A percentile compares a stretch with the other conserved stretches of the same genome.
Conservation (phyloP, 192 early-diverging fungal genomes). For the Linnemannia exigua region DNA sequence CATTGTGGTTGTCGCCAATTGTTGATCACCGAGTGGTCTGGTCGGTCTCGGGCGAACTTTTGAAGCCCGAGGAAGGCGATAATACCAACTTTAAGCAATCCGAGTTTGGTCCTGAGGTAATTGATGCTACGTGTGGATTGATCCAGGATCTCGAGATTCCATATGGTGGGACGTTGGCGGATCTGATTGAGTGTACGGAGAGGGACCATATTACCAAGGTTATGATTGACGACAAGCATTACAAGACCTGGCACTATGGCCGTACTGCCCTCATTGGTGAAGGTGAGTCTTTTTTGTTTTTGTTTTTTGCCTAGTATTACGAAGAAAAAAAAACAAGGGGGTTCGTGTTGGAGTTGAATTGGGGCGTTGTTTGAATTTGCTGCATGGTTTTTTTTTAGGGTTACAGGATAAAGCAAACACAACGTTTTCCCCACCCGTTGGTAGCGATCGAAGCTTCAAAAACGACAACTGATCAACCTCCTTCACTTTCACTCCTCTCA, state of each 20-base stretch:
- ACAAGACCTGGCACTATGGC: conserved; percentile 48
- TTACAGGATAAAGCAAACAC: no score
- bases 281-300: conserved; percentile 28
- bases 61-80: conserved; percentile 26
- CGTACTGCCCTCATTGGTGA: conserved; percentile 47
- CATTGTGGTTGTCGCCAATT: conserved; percentile 30
- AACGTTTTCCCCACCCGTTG: no score
- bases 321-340: background rate
- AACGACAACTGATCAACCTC: background rate
- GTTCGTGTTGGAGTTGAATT: background rate
- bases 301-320: background rate
- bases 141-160: conserved; percentile 39
- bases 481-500: background rate
- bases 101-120: conserved; percentile 44
- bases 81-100: conserved; percentile 45
- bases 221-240: conserved; percentile 51
- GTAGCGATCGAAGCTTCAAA: no score
- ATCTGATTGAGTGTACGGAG: conserved; percentile 18
- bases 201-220: conserved; percentile 39
- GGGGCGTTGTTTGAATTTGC: background rate
- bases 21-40: conserved; percentile 25
- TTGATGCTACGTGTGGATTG: conserved; percentile 42
- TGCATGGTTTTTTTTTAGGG: background rate
- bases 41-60: conserved; percentile 37
- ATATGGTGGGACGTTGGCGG: conserved; percentile 34